A percentile compares a stretch with the other conserved stretches of the same genome.
phyloP scores from a whole-genome alignment of 768 basidiomycete species.

The Pleurotus eryngii region DNA sequence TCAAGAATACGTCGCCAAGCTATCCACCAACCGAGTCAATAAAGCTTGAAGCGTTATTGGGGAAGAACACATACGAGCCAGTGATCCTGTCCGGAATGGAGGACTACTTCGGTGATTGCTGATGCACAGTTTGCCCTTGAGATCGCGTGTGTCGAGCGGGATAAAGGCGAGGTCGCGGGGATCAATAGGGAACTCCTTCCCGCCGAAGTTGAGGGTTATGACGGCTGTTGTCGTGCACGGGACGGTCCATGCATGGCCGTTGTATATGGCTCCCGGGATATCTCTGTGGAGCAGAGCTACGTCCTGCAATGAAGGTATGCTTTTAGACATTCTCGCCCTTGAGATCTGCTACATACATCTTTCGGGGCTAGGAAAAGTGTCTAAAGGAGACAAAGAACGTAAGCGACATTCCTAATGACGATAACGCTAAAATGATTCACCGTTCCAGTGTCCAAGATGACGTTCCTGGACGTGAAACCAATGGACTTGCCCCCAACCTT shows the following conservation, averaged over 20 bases:
- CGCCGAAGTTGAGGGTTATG: constrained; percentile 59
- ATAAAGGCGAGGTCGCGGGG: constrained; percentile 54
- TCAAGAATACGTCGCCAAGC: constrained; percentile 19
- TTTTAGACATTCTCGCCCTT: constrained; percentile 6
- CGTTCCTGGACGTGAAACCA: constrained; percentile 44
- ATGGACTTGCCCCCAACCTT: constrained; percentile 43
- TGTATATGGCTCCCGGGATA: constrained; percentile 53
- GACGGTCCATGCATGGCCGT: constrained; percentile 52
- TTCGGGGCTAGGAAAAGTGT: constrained; percentile 9
- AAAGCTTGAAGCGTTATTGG: background rate
- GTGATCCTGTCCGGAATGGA: constrained; percentile 41
- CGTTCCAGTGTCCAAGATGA: constrained; percentile 48
- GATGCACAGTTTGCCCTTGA: constrained; percentile 54
- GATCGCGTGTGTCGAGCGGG: constrained; percentile 45
- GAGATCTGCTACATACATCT: constrained; percentile 1
- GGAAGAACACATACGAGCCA: constrained; percentile 53
- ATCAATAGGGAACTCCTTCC: constrained; percentile 53
- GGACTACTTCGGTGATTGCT: constrained; percentile 52
- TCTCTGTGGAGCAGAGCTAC: constrained; percentile 50
- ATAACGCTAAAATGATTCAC: constrained; percentile 12
- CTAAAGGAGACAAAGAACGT: background rate
- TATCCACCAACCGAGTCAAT: background rate
- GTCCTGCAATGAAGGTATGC: constrained; percentile 31
- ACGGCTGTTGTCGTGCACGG: constrained; percentile 59
- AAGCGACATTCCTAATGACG: background rate